Evolutionary conservation across 352 stramenopile genomes (phyloP).

Genomic region (Globisporangium cederbergense): DNA sequence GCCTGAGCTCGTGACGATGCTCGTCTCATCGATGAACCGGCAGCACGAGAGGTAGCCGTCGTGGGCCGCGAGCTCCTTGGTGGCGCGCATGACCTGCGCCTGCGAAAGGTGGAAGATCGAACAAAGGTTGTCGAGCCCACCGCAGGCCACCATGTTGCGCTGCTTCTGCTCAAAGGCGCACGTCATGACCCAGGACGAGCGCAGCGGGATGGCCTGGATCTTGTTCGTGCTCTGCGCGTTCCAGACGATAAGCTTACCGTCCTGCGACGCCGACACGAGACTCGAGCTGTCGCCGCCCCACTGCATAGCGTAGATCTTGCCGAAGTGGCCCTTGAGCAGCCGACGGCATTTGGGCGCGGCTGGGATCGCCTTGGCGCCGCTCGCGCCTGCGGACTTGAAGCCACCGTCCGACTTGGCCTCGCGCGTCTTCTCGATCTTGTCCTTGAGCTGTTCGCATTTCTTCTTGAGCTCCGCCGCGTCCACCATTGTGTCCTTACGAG

Average conservation of each 20-base stretch:
- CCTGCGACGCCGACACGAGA: conserved; percentile 94
- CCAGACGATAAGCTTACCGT: conserved; percentile 99
- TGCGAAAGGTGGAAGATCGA: conserved; percentile 98
- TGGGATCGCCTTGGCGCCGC: conserved; percentile 72
- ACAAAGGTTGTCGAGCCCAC: conserved; percentile 98
- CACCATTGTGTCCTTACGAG: conserved; percentile 33
- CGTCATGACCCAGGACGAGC: conserved; percentile 99
- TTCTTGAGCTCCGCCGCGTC: conserved; percentile 82
- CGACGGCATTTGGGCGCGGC: conserved; percentile 90
- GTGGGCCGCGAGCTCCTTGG: conserved; percentile 95
- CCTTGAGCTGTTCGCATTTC: conserved; percentile 84
- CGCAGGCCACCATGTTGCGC: conserved; percentile 97
- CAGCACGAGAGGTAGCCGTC: conserved; percentile 98
- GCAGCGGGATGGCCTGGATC: conserved; percentile 95
- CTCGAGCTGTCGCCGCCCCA: conserved; percentile 92
- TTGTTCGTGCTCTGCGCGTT: conserved; percentile 97
- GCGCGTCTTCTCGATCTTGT: conserved; percentile 85
- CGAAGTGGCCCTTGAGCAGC: conserved; percentile 98
- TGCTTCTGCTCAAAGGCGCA: conserved; percentile 98
- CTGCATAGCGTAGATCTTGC: conserved; percentile 99
- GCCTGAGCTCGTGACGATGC: conserved; percentile 93
- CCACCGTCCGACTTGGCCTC: conserved; percentile 74
- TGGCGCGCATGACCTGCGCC: conserved; percentile 87
- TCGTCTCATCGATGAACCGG: conserved; percentile 94
- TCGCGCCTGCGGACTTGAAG: conserved; percentile 62